Evolutionary conservation across 176 grass and related monocot genomes (phyloP), one percentile per base, ranked within the genome.

Genomic region (Coix lacrymajobi): DNA sequence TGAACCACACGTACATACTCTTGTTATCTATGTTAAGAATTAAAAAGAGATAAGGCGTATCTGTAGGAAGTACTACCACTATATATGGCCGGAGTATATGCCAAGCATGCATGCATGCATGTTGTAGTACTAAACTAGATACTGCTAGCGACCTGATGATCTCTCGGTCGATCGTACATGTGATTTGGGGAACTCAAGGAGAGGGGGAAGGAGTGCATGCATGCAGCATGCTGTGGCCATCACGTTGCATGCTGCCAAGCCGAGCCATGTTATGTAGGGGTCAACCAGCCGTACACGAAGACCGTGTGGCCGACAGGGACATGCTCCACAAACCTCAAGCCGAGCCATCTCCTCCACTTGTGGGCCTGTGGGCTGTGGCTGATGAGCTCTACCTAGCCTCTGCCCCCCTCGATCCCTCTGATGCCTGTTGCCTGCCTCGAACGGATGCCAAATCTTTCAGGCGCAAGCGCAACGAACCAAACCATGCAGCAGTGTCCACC

Each of bases 261-360:
- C 69, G 73, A 60, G 57, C 84, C 79, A 40, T 66, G 83, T 40
- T 33, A 86, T 83, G 83, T 86, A 82, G 75, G 74, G 71, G 75
- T 80, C 88, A 90, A 76, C 69, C 60, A 51, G 22, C 81, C 84
- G 84, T 83, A 87, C 69, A 26, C 67, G 73, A 64, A 87, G 80
- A 81, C 65, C 79, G 16, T 80, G 93, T 96, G 93, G 93, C 93
- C 91, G 93, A 96, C 93, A 89, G 85, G 61, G 41, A 79, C 88
- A 89, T 90, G 88, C 85, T 82, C 75, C 85, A 88, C 85, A 71
- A 44, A 69, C 71, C 70, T 56, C 78, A 62, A 81, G 71, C 71
- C 37, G 56, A 64, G 40, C 33, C 37, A 30, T 28, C 77, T 40
- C 65, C 65, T 62, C 86, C 77, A 57, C 72, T 79, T 44, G 89